Conservation (phyloP, 1,284 basidiomycete genomes). For the Apiotrichum sp. region DNA sequence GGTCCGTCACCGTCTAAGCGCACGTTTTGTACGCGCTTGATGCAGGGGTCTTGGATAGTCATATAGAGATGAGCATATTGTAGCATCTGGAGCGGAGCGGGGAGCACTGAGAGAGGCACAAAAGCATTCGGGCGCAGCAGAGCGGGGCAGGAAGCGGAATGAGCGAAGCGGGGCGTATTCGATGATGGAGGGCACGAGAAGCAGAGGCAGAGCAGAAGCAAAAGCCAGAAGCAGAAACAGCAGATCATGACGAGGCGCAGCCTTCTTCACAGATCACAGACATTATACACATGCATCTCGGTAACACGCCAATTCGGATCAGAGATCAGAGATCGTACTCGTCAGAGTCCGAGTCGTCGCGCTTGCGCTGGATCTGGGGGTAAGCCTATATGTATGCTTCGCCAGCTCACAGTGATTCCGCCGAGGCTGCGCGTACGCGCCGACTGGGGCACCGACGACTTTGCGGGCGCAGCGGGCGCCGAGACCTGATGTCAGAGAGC, state of each 20-base stretch:
- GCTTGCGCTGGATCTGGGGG: constrained; percentile 44
- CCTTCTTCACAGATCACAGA: no score
- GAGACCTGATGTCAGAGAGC: constrained; percentile 28
- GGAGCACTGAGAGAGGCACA: neutral
- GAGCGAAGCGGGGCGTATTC: no score
- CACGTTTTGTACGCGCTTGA: constrained; percentile 11
- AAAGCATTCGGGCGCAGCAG: no score
- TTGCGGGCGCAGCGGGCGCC: constrained; percentile 28
- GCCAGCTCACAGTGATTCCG: constrained; percentile 42
- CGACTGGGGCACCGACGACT: constrained; percentile 21
- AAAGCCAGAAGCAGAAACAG: no score
- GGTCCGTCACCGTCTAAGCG: constrained; percentile 62
- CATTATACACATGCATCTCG: no score
- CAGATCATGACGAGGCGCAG: no score
- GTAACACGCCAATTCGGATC: no score
- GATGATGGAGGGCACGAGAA: no score
- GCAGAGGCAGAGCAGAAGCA: no score
- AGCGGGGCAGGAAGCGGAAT: no score
- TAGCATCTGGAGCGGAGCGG: neutral
- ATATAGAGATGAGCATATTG: neutral
- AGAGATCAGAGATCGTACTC: constrained; percentile 42
- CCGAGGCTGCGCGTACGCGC: constrained; percentile 40
- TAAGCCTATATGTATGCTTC: neutral
- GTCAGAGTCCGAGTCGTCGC: constrained; percentile 46
- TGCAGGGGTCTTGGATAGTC: neutral